Base-by-base conservation (phyloP, 768 basidiomycete genomes). In the Naematelia aurantialba region DNA sequence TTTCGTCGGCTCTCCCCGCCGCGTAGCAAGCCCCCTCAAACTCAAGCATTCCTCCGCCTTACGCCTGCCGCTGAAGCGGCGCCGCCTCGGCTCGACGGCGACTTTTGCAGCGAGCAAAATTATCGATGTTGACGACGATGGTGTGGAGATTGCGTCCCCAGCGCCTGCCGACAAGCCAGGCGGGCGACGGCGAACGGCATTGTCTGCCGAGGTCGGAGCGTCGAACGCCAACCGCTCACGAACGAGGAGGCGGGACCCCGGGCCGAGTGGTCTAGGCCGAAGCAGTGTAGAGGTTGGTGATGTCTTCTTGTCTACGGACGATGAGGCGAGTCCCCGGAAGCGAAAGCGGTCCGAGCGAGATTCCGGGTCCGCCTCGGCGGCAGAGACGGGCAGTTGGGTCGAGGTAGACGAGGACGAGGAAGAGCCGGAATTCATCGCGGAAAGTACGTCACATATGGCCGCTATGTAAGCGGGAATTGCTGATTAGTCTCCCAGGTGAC, bases 371-470 rank as follows among this genome's bases (percentile, higher is more conserved):
- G 22, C 52, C 27, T 31, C 51, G 14, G 24, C 44, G 19, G 60
- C 59, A 5, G 60, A 56, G 10, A 59, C 58, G n/a, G 59, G 62
- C 1, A 69, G 66, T 56, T 73, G 70, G 67, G 53, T 68, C 12
- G 64, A 68, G 39, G 58, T 69, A 34, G 62, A 61, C 19, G 65
- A 68, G 29, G 69, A 66, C 39, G 72, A 67, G 34, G 65, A 62
- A 26, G 69, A 70, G 63, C 63, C 63, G 11, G 68, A 75, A 34
- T 73, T 64, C 58, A 72, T 72, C 13, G 70, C 63, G 21, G 70
- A 74, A 34, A 70, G 72, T 73, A 46, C 42, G 73, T 68, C 21
- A 49, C 24, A 27, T 5, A 21, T 5, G n/a, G 2, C 22, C 45
- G 12, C 24, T 29, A 44, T 17, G 21, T 49, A 34, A 45, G 14